These are phyloP conservation scores for Melampsora larici-populina DNA, from an alignment of 1,284 basidiomycete species.

Conservation along the genomic window DNA sequence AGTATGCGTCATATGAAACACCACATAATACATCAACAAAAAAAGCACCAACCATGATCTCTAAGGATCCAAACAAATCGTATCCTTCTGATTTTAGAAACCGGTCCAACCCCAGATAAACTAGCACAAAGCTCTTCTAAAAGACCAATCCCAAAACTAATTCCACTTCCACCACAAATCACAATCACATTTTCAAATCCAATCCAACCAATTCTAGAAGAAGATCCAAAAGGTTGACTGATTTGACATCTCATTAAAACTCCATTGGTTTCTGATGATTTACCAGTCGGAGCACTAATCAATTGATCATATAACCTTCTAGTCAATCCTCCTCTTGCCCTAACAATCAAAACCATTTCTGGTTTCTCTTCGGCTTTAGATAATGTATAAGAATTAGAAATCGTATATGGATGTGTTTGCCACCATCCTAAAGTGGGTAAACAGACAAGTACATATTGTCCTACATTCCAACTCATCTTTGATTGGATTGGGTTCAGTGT, in stretches of 20 bases:
- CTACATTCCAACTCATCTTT: constrained; percentile 67
- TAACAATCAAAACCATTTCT: constrained; percentile 69
- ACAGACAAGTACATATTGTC: constrained; percentile 72
- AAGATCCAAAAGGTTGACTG: constrained; percentile 76
- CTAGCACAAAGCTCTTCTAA: constrained; percentile 68
- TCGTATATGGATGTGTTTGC: constrained; percentile 78
- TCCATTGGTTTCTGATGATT: constrained; percentile 55
- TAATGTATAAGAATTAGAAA: constrained; percentile 64
- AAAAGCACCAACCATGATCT: constrained; percentile 66
- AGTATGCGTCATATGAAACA: not conserved
- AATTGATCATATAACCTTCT: constrained; percentile 64
- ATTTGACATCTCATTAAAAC: constrained; percentile 66
- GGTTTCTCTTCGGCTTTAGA: constrained; percentile 56
- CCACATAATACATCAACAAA: not conserved
- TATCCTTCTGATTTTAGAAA: constrained; percentile 61
- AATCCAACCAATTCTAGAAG: constrained; percentile 66
- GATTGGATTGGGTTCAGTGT: constrained; percentile 61
- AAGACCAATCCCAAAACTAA: constrained; percentile 70
- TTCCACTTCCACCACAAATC: constrained; percentile 74
- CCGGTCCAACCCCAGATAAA: constrained; percentile 62
- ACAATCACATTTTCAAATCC: constrained; percentile 63
- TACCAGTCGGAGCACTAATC: not conserved
- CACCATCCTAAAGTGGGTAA: constrained; percentile 68
- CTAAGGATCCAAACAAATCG: constrained; percentile 80
- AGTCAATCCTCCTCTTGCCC: constrained; percentile 73